Base-by-base conservation (phyloP, 1,284 basidiomycete species). In the Wallemia mellicola region DNA sequence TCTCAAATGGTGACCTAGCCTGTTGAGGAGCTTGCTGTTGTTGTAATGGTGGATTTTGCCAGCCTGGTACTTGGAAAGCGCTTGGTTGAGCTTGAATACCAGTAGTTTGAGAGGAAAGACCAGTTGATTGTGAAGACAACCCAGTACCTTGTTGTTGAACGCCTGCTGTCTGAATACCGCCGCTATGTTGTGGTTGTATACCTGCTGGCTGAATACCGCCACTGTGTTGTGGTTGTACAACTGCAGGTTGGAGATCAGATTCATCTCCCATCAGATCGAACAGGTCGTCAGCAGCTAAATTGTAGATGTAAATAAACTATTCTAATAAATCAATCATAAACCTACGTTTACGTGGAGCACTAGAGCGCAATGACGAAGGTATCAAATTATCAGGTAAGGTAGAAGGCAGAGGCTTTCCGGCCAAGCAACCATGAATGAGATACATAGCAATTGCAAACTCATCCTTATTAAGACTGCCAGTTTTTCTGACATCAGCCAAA, bases 361-460 rank as follows among this genome's bases (percentile, higher is more conserved):
- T 58, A 30, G 64, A 64, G 60, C 83, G 79, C 74, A 81, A 75
- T 1, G 80, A 78, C 0, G 89, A 89, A 2, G 94, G 92, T 11
- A 95, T 70, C 54, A 98, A 74, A 32, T 78, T 77, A 25, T 69
- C 67, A 0, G 89, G 87, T 19, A 98, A 74, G 25, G 73, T 70
- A 0, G 74, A 62, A 0, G 94, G 94, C 25, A 92, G 70, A 1
- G 85, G 81, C 63, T 79, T 80, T n/a, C 92, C 92, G 1, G 79
- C 76, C 1, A 96, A 73, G 68, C 83, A 88, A 64, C 77, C 77
- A 69, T 88, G 86, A 67, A 99, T 96, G 57, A 99, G 77, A 70
- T 92, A 79, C 81, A 95, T 82, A 1, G 91, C 94, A 54, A 98
- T 83, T 1, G 94, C 92, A 69, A 99, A 98, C 27, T 91, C 87